These are phyloP conservation scores for Exserohilum turcica DNA, from an alignment of 2,329 filamentous ascomycete genomes.

Conservation along the genomic window DNA sequence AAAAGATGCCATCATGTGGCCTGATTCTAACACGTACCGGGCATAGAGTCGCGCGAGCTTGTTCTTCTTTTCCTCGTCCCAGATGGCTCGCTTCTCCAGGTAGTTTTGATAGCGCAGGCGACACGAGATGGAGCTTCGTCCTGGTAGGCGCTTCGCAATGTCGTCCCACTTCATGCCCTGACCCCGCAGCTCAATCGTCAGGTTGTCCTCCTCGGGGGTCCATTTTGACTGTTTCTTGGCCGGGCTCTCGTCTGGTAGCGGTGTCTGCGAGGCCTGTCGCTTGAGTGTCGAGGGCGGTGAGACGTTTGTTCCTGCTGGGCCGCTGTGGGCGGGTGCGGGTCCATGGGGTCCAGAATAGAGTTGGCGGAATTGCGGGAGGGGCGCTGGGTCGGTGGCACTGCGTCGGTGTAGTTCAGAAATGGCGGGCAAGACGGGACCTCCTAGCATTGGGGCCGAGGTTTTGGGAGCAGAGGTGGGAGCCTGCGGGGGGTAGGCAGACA, in stretches of 20 bases:
- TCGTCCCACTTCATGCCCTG: slow-evolving; percentile 99
- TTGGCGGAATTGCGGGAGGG: slow-evolving; percentile 46
- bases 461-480: slow-evolving; percentile 34
- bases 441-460: slow-evolving; percentile 38
- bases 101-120: slow-evolving; percentile 97
- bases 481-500: slow-evolving; percentile 33
- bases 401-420: slow-evolving; percentile 46
- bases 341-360: slow-evolving; percentile 51
- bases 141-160: slow-evolving; percentile 88
- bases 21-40: slow-evolving; percentile 66
- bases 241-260: slow-evolving; percentile 43
- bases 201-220: slow-evolving; percentile 89
- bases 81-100: slow-evolving; percentile 87
- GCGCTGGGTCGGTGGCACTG: slow-evolving; percentile 48
- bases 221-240: slow-evolving; percentile 81
- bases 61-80: slow-evolving; percentile 98
- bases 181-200: slow-evolving; percentile 89
- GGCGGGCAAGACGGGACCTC: slow-evolving; percentile 47
- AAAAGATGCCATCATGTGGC: background rate
- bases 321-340: slow-evolving; percentile 27
- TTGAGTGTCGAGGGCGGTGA: slow-evolving; percentile 46
- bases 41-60: slow-evolving; percentile 94
- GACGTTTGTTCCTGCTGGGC: slow-evolving; percentile 32
- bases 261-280: slow-evolving; percentile 46
- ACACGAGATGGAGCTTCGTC: slow-evolving; percentile 91